Conservation (phyloP, 176 grass and related monocot species). For the barley (Hordeum vulgare) region DNA sequence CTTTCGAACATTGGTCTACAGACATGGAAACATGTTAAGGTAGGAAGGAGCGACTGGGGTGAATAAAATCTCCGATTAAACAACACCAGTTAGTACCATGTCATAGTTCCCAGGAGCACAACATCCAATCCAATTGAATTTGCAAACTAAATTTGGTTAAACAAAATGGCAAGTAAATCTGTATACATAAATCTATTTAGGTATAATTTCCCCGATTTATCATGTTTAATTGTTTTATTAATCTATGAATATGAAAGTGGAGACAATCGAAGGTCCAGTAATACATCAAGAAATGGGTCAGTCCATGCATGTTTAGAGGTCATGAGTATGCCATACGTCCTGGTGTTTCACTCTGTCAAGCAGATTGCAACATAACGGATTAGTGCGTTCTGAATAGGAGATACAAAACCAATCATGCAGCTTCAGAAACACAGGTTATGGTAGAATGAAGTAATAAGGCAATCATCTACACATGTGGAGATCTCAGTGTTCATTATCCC, state of each 20-base stretch:
- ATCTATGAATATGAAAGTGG: neutral
- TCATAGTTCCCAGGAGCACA: no score
- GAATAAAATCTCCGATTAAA: no score
- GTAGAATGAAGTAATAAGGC: neutral
- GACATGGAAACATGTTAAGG: no score
- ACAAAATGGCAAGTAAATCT: neutral
- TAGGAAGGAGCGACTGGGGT: no score
- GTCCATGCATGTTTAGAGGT: neutral
- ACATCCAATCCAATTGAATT: no score
- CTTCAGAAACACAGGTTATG: neutral
- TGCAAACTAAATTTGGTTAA: neutral
- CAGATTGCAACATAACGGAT: neutral
- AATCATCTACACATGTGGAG: neutral
- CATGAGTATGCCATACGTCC: neutral
- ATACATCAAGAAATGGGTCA: neutral
- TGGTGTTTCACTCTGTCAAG: neutral
- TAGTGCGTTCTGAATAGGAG: neutral
- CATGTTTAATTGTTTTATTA: neutral
- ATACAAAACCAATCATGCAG: neutral
- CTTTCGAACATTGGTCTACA: no score
- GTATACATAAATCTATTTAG: neutral
- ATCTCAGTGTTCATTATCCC: slow-evolving; percentile 5
- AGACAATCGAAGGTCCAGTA: neutral
- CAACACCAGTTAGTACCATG: no score
- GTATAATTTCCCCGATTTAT: neutral